A percentile compares a stretch with the other conserved stretches of the same genome.
phyloP scores from a whole-genome alignment of 805 yeast genomes.

The Cyberlindnera amylophila region DNA sequence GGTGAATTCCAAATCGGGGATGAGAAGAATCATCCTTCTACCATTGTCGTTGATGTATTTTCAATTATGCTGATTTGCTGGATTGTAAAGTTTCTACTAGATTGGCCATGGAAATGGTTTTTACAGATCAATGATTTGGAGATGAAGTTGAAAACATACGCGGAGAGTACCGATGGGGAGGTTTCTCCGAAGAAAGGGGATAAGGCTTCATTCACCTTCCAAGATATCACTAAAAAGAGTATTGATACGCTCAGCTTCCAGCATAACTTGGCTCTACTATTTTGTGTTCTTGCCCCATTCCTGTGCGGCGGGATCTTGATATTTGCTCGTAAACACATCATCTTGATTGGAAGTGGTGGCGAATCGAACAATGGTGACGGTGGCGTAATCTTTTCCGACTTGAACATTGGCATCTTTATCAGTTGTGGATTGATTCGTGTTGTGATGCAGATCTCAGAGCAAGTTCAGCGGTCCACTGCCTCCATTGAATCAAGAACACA shows the following conservation, averaged over 20 bases:
- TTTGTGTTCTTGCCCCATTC: conserved; percentile 30
- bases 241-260: conserved; percentile 12
- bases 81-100: conserved; percentile 32
- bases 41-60: conserved; percentile 31
- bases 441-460: conserved; percentile 20
- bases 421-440: conserved; percentile 32
- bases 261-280: conserved; percentile 23
- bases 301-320: conserved; percentile 29
- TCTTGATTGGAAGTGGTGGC: conserved; percentile 24
- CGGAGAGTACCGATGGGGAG: conserved; percentile 4
- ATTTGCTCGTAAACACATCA: conserved; percentile 29
- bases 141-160: conserved; percentile 6
- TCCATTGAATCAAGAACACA: conserved; percentile 16
- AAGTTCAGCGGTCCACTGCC: conserved; percentile 20
- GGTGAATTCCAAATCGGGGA: conserved; percentile 15
- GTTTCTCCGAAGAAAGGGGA: not conserved
- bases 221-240: conserved; percentile 3
- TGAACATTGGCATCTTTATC: conserved; percentile 35
- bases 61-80: conserved; percentile 33
- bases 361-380: conserved; percentile 17
- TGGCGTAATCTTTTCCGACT: conserved; percentile 33
- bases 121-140: conserved; percentile 24
- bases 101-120: conserved; percentile 44
- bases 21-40: conserved; percentile 13
- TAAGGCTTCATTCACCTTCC: no score